These are phyloP conservation scores for Logfia minima DNA, from an alignment of 129 eudicot species.

Conservation along the genomic window DNA sequence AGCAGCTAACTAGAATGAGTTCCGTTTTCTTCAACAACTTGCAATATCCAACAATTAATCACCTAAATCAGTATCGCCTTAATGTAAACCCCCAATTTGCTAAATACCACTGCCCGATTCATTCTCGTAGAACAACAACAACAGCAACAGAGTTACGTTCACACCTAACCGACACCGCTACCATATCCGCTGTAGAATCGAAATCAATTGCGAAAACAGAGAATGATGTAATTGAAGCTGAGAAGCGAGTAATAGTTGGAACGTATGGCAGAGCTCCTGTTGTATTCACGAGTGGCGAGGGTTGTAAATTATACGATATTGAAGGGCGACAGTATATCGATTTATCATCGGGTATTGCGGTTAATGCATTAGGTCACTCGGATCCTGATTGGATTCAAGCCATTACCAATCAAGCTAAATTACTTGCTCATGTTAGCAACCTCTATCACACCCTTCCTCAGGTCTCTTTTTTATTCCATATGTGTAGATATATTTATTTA, in stretches of 20 bases:
- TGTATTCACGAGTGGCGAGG: constrained; percentile 78
- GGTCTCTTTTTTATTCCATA: constrained; percentile 32
- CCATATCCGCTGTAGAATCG: background rate
- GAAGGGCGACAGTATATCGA: constrained; percentile 84
- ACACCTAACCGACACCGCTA: constrained; percentile 15
- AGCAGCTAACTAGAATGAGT: too few relatives aligned
- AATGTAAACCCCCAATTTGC: background rate
- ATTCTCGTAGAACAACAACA: background rate
- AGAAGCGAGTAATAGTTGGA: constrained; percentile 58
- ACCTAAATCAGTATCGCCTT: too few relatives aligned
- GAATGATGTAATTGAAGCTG: constrained; percentile 58
- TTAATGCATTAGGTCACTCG: constrained; percentile 87
- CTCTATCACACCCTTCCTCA: constrained; percentile 62
- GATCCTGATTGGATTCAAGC: constrained; percentile 81
- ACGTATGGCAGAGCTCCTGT: constrained; percentile 74
- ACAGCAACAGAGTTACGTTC: background rate
- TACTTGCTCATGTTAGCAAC: constrained; percentile 72
- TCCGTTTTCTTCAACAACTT: too few relatives aligned
- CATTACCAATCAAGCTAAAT: constrained; percentile 50
- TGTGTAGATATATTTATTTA: background rate
- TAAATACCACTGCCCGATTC: background rate
- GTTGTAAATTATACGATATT: constrained; percentile 68
- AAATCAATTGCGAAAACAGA: background rate
- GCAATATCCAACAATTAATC: too few relatives aligned
- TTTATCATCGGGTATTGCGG: constrained; percentile 82